phyloP scores from a whole-genome alignment of 2,329 filamentous ascomycete genomes.

The Fusarium solani-melongenae region DNA sequence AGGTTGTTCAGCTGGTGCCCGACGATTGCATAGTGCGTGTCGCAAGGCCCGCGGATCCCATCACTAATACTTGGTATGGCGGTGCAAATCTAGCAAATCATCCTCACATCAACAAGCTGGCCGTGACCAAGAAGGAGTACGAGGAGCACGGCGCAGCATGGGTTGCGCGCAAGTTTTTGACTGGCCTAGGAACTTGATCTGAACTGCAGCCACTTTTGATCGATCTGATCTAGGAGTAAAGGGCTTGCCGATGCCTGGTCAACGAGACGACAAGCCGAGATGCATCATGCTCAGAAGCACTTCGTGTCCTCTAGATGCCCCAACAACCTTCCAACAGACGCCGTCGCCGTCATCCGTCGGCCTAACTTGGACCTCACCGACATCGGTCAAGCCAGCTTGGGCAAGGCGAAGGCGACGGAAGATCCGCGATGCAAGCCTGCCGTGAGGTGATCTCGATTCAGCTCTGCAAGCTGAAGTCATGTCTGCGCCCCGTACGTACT shows the following conservation, averaged over 20 bases:
- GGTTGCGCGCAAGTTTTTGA: slow-evolving; percentile 77
- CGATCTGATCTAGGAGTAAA: background rate
- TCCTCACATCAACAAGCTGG: slow-evolving; percentile 71
- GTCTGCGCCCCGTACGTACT: background rate
- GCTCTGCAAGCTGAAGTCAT: background rate
- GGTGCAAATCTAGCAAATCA: slow-evolving; percentile 82
- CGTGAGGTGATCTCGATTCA: background rate
- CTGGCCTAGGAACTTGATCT: slow-evolving; percentile 37
- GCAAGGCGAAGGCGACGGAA: background rate
- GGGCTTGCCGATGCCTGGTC: background rate
- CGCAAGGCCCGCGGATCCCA: slow-evolving; percentile 74
- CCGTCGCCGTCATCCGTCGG: background rate
- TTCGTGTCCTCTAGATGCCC: background rate
- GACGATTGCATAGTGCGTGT: slow-evolving; percentile 84
- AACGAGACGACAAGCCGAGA: background rate
- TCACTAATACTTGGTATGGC: slow-evolving; percentile 86
- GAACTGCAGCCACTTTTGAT: slow-evolving; percentile 2
- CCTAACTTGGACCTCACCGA: background rate
- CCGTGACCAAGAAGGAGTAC: slow-evolving; percentile 91
- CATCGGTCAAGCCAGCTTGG: background rate
- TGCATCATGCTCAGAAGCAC: background rate
- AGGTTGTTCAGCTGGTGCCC: slow-evolving; percentile 77
- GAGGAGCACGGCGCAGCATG: slow-evolving; percentile 84
- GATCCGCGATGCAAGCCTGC: background rate
- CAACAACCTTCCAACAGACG: background rate